Evolutionary conservation across 2,329 filamentous ascomycete species (phyloP).

Genomic region (Fusarium vanettenii): DNA sequence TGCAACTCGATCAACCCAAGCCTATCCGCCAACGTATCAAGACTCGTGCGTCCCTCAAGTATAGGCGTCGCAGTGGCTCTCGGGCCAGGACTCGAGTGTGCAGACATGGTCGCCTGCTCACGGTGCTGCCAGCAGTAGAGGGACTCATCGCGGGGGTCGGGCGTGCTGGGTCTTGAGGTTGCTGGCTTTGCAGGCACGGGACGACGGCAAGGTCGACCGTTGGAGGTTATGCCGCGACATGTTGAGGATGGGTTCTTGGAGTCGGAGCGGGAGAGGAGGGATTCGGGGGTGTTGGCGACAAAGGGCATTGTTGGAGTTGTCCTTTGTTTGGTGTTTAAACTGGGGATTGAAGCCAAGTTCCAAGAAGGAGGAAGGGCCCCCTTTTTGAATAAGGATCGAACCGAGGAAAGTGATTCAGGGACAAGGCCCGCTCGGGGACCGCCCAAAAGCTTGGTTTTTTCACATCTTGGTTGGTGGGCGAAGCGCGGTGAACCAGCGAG

Average conservation of each 20-base stretch:
- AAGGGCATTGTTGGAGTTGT: conserved; percentile 51
- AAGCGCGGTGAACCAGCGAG: conserved; percentile 29
- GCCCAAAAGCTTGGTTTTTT: conserved; percentile 18
- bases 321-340: background rate
- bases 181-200: conserved; percentile 61
- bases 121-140: conserved; percentile 97
- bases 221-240: conserved; percentile 87
- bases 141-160: conserved; percentile 66
- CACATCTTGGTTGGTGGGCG: conserved; percentile 38
- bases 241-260: conserved; percentile 86
- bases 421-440: conserved; percentile 23
- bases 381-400: background rate
- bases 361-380: background rate
- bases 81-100: conserved; percentile 59
- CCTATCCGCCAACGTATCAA: conserved; percentile 87
- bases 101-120: conserved; percentile 75
- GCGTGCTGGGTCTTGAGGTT: conserved; percentile 38
- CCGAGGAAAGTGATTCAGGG: conserved; percentile 20
- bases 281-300: conserved; percentile 77
- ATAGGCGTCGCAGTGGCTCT: conserved; percentile 61
- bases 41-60: conserved; percentile 75
- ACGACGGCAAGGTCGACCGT: conserved; percentile 85
- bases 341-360: background rate
- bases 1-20: conserved; percentile 80
- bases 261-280: conserved; percentile 80